Conservation (phyloP, 495 filamentous ascomycete genomes). For the Podospora bellae-mahoneyi region DNA sequence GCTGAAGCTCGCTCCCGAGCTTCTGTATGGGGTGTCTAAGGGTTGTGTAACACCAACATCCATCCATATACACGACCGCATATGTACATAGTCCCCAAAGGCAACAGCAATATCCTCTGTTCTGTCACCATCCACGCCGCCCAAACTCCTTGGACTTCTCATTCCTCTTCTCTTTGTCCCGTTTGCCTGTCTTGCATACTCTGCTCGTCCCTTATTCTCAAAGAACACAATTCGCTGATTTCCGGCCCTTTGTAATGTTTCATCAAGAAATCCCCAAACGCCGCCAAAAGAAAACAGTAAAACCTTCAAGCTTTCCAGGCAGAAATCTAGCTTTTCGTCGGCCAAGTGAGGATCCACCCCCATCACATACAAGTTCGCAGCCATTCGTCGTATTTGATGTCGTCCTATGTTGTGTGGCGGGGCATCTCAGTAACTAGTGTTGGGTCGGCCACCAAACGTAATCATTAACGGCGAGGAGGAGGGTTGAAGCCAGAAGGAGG, state of each 20-base stretch:
- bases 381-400: conserved; percentile 26
- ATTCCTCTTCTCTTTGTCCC: background rate
- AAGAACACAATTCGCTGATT: background rate
- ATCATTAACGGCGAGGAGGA: conserved; percentile 60
- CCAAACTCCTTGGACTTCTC: background rate
- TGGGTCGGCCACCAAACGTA: conserved; percentile 15
- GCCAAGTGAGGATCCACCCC: background rate
- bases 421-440: conserved; percentile 22
- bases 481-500: conserved; percentile 66
- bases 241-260: conserved; percentile 19
- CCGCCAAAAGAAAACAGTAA: conserved; percentile 23
- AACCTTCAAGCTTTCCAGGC: background rate
- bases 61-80: background rate
- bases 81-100: background rate
- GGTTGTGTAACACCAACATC: background rate
- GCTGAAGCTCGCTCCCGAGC: background rate
- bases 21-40: background rate
- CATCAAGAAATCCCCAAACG: conserved; percentile 29
- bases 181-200: background rate
- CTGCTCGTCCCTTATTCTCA: background rate
- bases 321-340: background rate
- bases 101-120: background rate
- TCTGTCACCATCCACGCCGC: background rate
- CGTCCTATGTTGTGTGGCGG: conserved; percentile 10
- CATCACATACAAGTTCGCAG: background rate